These are phyloP conservation scores for Lactuca saligna DNA, from an alignment of 129 eudicot genomes.

Conservation along the genomic window DNA sequence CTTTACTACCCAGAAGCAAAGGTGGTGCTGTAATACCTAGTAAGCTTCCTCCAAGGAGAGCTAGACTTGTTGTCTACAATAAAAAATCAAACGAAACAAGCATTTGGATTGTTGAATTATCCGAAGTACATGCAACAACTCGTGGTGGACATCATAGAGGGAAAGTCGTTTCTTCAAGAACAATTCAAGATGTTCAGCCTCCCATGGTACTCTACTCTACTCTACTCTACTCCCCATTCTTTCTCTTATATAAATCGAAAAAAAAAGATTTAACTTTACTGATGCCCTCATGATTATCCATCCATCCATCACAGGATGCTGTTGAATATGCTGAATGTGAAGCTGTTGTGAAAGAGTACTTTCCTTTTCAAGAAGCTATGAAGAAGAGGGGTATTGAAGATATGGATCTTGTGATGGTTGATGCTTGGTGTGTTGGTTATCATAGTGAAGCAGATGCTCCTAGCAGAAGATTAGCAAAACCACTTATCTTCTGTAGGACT, in stretches of 20 bases:
- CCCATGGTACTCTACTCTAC: conserved; percentile 63
- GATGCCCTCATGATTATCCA: conserved; percentile 3
- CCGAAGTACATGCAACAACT: conserved; percentile 91
- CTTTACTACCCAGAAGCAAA: conserved; percentile 71
- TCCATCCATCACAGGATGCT: conserved; percentile 57
- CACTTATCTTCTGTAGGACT: conserved; percentile 87
- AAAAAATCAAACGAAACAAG: conserved; percentile 87
- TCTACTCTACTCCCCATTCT: neutral
- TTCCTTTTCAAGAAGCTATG: conserved; percentile 85
- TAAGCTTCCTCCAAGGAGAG: conserved; percentile 95
- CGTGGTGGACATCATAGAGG: conserved; percentile 97
- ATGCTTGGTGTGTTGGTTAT: conserved; percentile 94
- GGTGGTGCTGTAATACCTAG: conserved; percentile 82
- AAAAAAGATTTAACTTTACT: neutral
- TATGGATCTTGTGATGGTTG: conserved; percentile 96
- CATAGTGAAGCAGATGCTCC: conserved; percentile 90
- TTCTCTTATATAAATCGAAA: neutral
- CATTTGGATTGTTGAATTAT: conserved; percentile 75
- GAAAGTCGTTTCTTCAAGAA: conserved; percentile 67
- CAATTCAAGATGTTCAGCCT: conserved; percentile 84
- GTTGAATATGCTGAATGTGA: conserved; percentile 95
- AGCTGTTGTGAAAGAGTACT: conserved; percentile 78
- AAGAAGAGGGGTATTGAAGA: conserved; percentile 96
- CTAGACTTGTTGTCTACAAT: conserved; percentile 82
- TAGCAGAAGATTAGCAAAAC: conserved; percentile 75